A percentile compares a stretch with the other conserved stretches of the same genome.
phyloP scores from a whole-genome alignment of 495 filamentous ascomycete species.

The Articulospora tetracladia region DNA sequence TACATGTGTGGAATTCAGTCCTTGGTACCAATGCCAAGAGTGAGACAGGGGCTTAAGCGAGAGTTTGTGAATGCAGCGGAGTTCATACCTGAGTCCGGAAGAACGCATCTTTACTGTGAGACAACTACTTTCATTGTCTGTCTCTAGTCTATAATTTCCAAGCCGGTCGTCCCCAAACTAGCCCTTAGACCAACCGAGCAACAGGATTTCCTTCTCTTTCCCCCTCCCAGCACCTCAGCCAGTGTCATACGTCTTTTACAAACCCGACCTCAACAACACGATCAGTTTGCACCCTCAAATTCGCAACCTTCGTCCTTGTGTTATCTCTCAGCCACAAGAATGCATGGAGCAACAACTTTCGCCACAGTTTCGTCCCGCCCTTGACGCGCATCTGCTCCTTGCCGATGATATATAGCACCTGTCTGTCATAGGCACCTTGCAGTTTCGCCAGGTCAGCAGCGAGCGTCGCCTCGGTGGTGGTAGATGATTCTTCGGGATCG shows the following conservation, averaged over 20 bases:
- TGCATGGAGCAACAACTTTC: slow-evolving; percentile 42
- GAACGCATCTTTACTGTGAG: too few species aligned
- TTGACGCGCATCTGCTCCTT: slow-evolving; percentile 65
- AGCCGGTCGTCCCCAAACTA: too few species aligned
- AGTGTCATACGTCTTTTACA: slow-evolving; percentile 53
- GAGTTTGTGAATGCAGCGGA: too few species aligned
- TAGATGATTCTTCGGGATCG: slow-evolving; percentile 3
- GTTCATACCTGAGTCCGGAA: too few species aligned
- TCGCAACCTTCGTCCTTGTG: slow-evolving; percentile 57
- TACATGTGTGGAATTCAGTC: too few species aligned
- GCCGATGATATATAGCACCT: slow-evolving; percentile 65
- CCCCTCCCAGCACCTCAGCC: neutral
- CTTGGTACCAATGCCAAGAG: too few species aligned
- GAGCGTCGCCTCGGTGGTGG: slow-evolving; percentile 3
- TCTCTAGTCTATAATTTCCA: too few species aligned
- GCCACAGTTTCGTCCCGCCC: slow-evolving; percentile 35
- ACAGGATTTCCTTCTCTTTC: too few species aligned
- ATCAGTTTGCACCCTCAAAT: slow-evolving; percentile 55
- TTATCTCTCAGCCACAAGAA: slow-evolving; percentile 70
- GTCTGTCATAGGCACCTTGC: slow-evolving; percentile 46
- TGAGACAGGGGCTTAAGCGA: too few species aligned
- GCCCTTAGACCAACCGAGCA: too few species aligned
- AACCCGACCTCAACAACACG: slow-evolving; percentile 66
- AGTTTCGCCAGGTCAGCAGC: slow-evolving; percentile 11
- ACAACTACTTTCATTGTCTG: too few species aligned